phyloP scores from a whole-genome alignment of 306 rosid species.

The Medicago arabica region DNA sequence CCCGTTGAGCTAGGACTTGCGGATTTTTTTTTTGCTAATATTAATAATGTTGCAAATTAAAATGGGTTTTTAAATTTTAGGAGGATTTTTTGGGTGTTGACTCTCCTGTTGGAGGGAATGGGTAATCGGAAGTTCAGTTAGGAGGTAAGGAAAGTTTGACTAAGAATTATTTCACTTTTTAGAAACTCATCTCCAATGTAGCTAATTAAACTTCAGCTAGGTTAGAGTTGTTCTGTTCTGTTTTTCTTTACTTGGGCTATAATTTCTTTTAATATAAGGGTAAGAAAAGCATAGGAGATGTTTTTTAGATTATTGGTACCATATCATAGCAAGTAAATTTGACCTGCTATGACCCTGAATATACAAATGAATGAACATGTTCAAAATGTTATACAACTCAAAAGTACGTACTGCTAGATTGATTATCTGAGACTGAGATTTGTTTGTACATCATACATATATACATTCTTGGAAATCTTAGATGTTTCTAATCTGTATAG shows the following conservation, averaged over 20 bases:
- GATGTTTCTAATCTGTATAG: not conserved
- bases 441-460: not conserved
- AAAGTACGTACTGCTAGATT: not conserved
- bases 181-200: too few relatives aligned
- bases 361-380: not conserved
- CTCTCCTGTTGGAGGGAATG: too few relatives aligned
- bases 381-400: not conserved
- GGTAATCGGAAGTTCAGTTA: too few relatives aligned
- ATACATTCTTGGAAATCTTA: not conserved
- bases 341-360: not conserved
- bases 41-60: not conserved
- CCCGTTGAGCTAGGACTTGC: too few relatives aligned
- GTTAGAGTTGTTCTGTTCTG: not conserved
- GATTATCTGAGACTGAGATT: not conserved
- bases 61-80: not conserved
- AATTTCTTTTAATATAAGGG: too few relatives aligned
- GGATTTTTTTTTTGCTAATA: too few relatives aligned
- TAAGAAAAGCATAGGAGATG: constrained; percentile 1
- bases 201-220: not conserved
- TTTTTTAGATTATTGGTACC: not conserved
- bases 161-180: too few relatives aligned
- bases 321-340: not conserved
- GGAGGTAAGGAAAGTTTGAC: too few relatives aligned
- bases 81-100: not conserved
- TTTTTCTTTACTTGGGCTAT: too few relatives aligned